Conservation (phyloP, 2,329 filamentous ascomycete genomes). For the Davidsoniella virescens region DNA sequence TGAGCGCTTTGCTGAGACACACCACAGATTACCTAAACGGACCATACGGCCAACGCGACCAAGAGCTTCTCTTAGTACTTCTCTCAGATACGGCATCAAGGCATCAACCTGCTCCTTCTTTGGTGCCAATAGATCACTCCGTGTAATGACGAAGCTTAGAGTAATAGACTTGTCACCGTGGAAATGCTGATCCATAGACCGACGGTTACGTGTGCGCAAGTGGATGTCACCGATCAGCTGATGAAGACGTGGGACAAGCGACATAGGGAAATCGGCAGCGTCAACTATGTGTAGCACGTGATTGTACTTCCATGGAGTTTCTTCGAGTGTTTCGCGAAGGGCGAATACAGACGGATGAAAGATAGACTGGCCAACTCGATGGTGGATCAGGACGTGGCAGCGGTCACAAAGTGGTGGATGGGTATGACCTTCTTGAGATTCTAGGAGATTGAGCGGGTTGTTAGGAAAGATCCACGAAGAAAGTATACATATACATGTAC, state of each 20-base stretch:
- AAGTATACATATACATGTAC: not conserved
- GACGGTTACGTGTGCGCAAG: conserved; percentile 64
- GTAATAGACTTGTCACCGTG: conserved; percentile 53
- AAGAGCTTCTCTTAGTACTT: conserved; percentile 61
- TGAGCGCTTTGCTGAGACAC: conserved; percentile 67
- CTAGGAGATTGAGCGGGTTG: not conserved
- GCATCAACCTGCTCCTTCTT: conserved; percentile 68
- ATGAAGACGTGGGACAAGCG: conserved; percentile 63
- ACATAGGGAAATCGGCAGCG: conserved; percentile 93
- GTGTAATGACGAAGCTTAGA: conserved; percentile 79
- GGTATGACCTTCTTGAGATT: conserved; percentile 12
- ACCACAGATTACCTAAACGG: conserved; percentile 74
- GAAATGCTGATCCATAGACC: conserved; percentile 52
- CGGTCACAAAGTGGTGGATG: conserved; percentile 60
- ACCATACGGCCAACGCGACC: conserved; percentile 49
- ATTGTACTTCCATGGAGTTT: conserved; percentile 80
- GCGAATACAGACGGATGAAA: conserved; percentile 67
- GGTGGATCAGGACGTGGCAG: conserved; percentile 68
- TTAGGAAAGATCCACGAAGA: not conserved
- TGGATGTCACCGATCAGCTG: conserved; percentile 53
- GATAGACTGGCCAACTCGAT: conserved; percentile 53
- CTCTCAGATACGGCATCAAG: conserved; percentile 70
- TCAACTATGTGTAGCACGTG: conserved; percentile 93
- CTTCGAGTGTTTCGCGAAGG: conserved; percentile 67
- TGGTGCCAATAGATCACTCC: conserved; percentile 72